phyloP scores from a whole-genome alignment of 306 rosid species.

The Sesbania bispinosa region DNA sequence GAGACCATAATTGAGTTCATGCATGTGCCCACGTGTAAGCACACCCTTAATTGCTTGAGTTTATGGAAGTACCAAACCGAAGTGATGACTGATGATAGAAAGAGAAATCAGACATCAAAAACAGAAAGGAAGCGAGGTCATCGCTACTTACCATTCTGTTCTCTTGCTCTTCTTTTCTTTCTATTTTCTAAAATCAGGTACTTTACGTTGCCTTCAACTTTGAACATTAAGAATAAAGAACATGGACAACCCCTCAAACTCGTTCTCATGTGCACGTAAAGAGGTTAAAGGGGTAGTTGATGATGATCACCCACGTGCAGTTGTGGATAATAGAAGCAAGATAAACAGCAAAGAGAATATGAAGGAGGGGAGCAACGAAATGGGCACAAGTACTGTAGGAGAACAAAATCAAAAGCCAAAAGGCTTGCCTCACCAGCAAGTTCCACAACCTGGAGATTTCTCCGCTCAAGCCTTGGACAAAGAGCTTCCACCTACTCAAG shows the following conservation, averaged over 20 bases:
- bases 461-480: neutral
- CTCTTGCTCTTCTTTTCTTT: too few relatives aligned
- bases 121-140: too few relatives aligned
- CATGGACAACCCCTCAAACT: neutral
- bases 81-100: neutral
- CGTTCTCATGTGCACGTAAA: neutral
- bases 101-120: too few relatives aligned
- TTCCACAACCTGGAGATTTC: constrained; percentile 5
- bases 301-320: neutral
- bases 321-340: neutral
- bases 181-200: too few relatives aligned
- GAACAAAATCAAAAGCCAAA: neutral
- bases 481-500: neutral
- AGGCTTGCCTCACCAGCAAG: neutral
- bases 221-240: too few relatives aligned
- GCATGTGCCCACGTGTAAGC: neutral
- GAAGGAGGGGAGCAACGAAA: neutral
- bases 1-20: neutral
- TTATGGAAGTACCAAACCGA: neutral
- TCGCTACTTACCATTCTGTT: too few relatives aligned
- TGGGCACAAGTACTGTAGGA: too few relatives aligned
- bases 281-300: neutral
- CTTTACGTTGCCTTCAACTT: neutral
- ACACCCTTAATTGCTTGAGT: neutral
- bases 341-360: neutral